Evolutionary conservation across 208 protist species (phyloP).

Genomic region (Blastocrithidia nonstop): DNA sequence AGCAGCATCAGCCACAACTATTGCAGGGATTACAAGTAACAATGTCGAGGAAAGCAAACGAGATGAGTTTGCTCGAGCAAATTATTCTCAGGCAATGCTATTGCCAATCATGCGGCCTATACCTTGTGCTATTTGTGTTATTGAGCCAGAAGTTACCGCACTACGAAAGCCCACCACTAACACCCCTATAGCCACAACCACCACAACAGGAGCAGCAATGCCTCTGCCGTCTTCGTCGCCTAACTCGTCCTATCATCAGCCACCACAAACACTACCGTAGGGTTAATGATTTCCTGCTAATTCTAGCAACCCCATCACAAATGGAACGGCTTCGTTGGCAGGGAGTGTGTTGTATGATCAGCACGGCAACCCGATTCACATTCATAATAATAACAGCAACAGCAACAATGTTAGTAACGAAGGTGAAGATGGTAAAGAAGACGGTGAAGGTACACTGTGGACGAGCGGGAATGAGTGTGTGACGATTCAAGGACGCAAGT

Average conservation of each 20-base stretch:
- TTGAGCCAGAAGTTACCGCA: conserved; percentile 37
- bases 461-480: conserved; percentile 15
- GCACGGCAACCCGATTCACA: too few relatives aligned
- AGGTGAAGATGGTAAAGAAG: not conserved
- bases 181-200: conserved; percentile 9
- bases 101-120: conserved; percentile 41
- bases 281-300: too few relatives aligned
- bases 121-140: conserved; percentile 64
- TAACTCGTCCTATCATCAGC: too few relatives aligned
- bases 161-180: too few relatives aligned
- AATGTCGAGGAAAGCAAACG: not conserved
- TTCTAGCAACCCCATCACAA: not conserved
- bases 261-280: too few relatives aligned
- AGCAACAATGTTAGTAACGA: conserved; percentile 2
- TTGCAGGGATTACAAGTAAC: too few relatives aligned
- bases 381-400: conserved; percentile 4
- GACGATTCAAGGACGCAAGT: conserved; percentile 22
- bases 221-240: too few relatives aligned
- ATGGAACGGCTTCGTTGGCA: not conserved
- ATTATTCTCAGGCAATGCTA: not conserved
- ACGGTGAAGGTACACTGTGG: not conserved
- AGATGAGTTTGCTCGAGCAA: not conserved
- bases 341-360: not conserved
- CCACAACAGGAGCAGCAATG: not conserved
- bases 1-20: not conserved